Conservation (phyloP, 768 basidiomycete genomes). For the Ramaria rubella region DNA sequence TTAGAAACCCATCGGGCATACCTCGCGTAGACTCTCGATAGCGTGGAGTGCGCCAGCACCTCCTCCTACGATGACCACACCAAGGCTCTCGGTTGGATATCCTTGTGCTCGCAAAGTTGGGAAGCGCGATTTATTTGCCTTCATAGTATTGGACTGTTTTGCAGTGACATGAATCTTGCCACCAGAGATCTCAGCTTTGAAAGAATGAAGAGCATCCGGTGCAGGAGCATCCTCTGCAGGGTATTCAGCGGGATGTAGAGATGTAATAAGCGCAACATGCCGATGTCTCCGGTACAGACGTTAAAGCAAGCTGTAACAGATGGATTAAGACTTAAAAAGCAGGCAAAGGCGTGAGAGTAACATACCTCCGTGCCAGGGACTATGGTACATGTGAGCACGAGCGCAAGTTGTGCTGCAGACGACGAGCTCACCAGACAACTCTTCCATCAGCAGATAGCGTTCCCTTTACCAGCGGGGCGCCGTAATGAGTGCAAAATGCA, state of each 20-base stretch:
- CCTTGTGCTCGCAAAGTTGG: conserved; percentile 48
- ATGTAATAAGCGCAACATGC: conserved; percentile 28
- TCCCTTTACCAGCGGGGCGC: conserved; percentile 80
- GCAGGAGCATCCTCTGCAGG: conserved; percentile 81
- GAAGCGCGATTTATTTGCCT: conserved; percentile 59
- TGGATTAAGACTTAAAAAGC: background rate
- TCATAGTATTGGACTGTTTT: conserved; percentile 49
- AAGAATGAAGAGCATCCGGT: conserved; percentile 71
- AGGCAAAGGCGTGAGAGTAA: conserved; percentile 1
- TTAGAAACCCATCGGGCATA: conserved; percentile 22
- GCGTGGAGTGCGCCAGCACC: conserved; percentile 73
- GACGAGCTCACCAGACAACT: conserved; percentile 58
- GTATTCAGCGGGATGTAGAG: conserved; percentile 11
- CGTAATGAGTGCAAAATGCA: conserved; percentile 88
- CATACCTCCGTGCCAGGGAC: conserved; percentile 85
- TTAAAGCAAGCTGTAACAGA: conserved; percentile 70
- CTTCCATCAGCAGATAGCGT: conserved; percentile 72
- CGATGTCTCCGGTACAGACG: conserved; percentile 76
- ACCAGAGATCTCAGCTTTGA: conserved; percentile 55
- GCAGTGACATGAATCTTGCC: conserved; percentile 81
- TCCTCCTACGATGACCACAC: conserved; percentile 81
- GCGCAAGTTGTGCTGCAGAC: background rate
- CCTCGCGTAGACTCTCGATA: conserved; percentile 78
- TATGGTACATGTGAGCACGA: conserved; percentile 21
- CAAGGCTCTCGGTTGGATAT: conserved; percentile 44